phyloP scores from a whole-genome alignment of 768 basidiomycete genomes.

The Trametes punicea region DNA sequence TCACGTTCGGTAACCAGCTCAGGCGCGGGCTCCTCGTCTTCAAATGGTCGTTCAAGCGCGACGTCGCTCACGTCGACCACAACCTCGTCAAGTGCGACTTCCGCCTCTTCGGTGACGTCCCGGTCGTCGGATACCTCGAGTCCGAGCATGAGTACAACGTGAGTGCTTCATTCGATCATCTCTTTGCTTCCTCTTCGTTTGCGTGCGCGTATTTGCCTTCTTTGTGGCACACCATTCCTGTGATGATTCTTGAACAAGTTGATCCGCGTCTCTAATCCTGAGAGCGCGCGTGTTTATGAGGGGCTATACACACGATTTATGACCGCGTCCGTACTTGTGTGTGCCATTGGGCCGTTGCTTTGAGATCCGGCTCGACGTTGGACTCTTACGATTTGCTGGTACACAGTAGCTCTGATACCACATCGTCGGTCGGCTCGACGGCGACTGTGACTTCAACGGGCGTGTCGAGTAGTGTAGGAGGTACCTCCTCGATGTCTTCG shows the following conservation, averaged over 20 bases:
- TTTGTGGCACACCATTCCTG: not conserved
- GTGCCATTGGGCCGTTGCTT: not conserved
- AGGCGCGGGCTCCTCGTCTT: not conserved
- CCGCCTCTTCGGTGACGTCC: not conserved
- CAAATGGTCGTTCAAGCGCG: not conserved
- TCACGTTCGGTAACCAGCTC: not conserved
- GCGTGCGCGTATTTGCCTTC: not conserved
- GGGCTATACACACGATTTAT: not conserved
- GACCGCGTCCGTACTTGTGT: not conserved
- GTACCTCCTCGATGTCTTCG: not conserved
- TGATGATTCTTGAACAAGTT: not conserved
- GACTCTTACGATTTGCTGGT: conserved; percentile 2
- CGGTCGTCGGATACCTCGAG: not conserved
- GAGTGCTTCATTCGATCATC: conserved; percentile 1
- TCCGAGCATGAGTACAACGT: not conserved
- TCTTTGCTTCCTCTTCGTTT: not conserved
- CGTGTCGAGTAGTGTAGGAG: too few species aligned
- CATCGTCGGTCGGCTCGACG: not conserved
- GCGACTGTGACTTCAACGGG: not conserved
- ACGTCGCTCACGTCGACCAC: too few species aligned
- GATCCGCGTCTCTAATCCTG: not conserved
- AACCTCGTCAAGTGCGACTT: not conserved
- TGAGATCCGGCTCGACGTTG: conserved; percentile 8
- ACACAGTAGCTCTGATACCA: not conserved
- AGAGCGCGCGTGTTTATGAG: not conserved